Evolutionary conservation across 768 basidiomycete species (phyloP).

Genomic region (Kwoniella heveanensis): DNA sequence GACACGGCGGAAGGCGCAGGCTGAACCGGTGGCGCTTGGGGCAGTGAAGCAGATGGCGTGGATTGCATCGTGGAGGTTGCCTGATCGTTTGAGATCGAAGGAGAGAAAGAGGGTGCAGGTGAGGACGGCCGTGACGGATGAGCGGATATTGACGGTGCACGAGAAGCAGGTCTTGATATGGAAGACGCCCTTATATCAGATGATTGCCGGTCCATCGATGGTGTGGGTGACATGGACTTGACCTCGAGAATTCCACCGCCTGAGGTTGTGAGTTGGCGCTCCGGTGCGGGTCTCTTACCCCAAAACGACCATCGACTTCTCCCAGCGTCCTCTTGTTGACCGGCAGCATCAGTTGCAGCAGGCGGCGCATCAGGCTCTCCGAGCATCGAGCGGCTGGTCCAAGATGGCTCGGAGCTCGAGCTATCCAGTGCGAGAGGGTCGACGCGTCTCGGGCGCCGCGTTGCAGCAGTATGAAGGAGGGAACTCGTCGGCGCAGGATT

Average conservation of each 20-base stretch:
- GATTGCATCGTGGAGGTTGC: constrained; percentile 7
- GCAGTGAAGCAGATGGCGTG: constrained; percentile 6
- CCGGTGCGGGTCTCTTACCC: constrained; percentile 35
- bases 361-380: constrained; percentile 46
- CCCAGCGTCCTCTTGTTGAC: constrained; percentile 23
- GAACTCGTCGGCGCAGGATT: constrained; percentile 46
- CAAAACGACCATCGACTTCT: constrained; percentile 51
- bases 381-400: constrained; percentile 42
- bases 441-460: constrained; percentile 21
- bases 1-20: constrained; percentile 69
- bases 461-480: constrained; percentile 28
- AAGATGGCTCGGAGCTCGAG: constrained; percentile 21
- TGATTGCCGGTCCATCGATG: constrained; percentile 12
- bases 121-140: constrained; percentile 9
- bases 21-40: constrained; percentile 14
- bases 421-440: constrained; percentile 14
- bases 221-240: constrained; percentile 25
- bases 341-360: constrained; percentile 3
- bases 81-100: not conserved
- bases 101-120: constrained; percentile 11
- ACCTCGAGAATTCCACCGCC: constrained; percentile 53
- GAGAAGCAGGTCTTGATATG: constrained; percentile 15
- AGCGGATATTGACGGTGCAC: constrained; percentile 23
- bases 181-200: constrained; percentile 9
- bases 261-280: constrained; percentile 44